These are phyloP conservation scores for Apophysomyces sp. DNA, from an alignment of 371 early-diverging fungal species.

Conservation along the genomic window DNA sequence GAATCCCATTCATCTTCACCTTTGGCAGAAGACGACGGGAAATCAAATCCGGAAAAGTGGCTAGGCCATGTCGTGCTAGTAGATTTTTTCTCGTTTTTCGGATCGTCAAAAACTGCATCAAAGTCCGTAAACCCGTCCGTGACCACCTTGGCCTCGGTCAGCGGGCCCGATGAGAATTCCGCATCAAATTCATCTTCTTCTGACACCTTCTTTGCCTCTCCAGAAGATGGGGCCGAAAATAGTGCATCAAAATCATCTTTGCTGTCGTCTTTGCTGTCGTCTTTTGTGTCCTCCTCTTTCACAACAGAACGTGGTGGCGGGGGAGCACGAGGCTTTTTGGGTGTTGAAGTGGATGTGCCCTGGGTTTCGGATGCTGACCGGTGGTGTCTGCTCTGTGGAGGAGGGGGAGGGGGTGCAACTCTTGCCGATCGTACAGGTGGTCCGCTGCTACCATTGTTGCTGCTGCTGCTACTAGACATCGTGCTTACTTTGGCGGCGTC, in stretches of 20 bases:
- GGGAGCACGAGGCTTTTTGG: conserved; percentile 24
- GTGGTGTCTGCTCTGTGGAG: conserved; percentile 48
- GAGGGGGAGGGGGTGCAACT: conserved; percentile 33
- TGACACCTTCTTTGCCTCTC: conserved; percentile 2
- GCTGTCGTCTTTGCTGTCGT: conserved; percentile 15
- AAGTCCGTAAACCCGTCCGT: conserved; percentile 31
- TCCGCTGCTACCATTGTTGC: background rate
- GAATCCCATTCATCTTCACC: conserved; percentile 44
- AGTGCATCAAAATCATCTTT: conserved; percentile 31
- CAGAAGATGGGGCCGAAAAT: conserved; percentile 17
- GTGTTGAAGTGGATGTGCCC: conserved; percentile 6
- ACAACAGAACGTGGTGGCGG: conserved; percentile 21
- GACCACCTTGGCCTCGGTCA: conserved; percentile 36
- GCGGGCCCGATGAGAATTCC: conserved; percentile 30
- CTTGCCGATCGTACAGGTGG: conserved; percentile 7
- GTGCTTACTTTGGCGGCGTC: background rate
- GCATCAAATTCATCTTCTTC: conserved; percentile 36
- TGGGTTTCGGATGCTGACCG: conserved; percentile 29
- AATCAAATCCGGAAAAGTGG: conserved; percentile 35
- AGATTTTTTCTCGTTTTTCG: background rate
- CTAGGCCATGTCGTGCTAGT: conserved; percentile 27
- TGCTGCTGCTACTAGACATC: background rate
- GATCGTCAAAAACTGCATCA: conserved; percentile 44
- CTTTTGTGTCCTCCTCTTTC: conserved; percentile 10
- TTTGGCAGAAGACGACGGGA: conserved; percentile 11